A percentile compares a stretch with the other conserved stretches of the same genome.
phyloP scores from a whole-genome alignment of 306 rosid genomes.

The Begonia peltatifolia region DNA sequence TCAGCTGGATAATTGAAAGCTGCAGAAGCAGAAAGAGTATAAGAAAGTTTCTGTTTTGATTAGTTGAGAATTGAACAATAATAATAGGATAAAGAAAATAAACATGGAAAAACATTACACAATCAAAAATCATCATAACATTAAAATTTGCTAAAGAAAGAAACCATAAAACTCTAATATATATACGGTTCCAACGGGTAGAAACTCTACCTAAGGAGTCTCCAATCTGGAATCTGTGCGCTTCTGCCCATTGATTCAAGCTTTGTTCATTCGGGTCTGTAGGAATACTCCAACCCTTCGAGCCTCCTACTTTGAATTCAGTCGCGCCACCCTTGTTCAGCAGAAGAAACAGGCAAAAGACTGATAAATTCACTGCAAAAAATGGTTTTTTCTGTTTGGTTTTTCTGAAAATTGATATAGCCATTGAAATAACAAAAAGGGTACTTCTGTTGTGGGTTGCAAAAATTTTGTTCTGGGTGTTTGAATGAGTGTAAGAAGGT shows the following conservation, averaged over 20 bases:
- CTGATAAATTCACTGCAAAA: conserved; percentile 14
- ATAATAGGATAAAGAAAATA: too few species aligned
- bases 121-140: too few species aligned
- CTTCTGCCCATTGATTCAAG: conserved; percentile 70
- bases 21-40: conserved; percentile 12
- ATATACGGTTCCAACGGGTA: too few species aligned
- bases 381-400: conserved; percentile 13
- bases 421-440: conserved; percentile 22
- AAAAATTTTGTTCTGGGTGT: not conserved
- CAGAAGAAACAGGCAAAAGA: conserved; percentile 30
- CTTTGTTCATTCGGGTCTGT: conserved; percentile 27
- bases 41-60: not conserved
- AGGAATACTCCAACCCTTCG: conserved; percentile 53
- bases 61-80: not conserved
- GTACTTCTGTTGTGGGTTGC: not conserved
- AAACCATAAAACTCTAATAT: too few species aligned
- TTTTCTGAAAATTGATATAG: conserved; percentile 10
- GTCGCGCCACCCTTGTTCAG: conserved; percentile 34
- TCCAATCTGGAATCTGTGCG: conserved; percentile 56
- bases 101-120: too few species aligned
- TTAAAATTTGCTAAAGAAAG: too few species aligned
- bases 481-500: conserved; percentile 1
- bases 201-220: conserved; percentile 47
- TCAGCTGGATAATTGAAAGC: conserved; percentile 66
- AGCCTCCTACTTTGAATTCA: conserved; percentile 26